Percentiles rank a stretch among this genome's conserved stretches.
phyloP scores from a whole-genome alignment of 169 alveolate genomes.

The Cryptosporidium parvum region DNA sequence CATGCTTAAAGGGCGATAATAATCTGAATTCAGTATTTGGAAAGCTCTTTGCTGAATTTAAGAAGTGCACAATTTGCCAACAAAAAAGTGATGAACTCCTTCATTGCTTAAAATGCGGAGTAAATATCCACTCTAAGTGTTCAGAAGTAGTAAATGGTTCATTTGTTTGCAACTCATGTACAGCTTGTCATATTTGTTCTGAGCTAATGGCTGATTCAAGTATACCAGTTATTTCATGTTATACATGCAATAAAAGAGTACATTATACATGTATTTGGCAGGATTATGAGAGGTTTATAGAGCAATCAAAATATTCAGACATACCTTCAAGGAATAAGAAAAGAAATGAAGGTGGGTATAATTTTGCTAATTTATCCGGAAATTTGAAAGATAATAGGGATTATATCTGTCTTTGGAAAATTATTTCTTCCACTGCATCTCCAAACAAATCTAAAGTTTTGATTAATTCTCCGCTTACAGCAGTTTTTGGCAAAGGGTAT shows the following conservation, averaged over 20 bases:
- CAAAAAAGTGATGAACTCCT: slow-evolving; percentile 3
- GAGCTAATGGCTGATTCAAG: background rate
- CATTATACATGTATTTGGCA: slow-evolving; percentile 67
- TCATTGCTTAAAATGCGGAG: slow-evolving; percentile 15
- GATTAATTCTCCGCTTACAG: slow-evolving; percentile 49
- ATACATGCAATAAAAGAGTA: slow-evolving; percentile 30
- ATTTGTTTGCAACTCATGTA: slow-evolving; percentile 32
- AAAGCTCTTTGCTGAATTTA: background rate
- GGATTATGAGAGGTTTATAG: background rate
- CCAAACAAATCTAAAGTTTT: slow-evolving; percentile 32
- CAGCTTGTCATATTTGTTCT: slow-evolving; percentile 34
- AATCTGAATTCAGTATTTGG: background rate
- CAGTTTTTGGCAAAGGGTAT: slow-evolving; percentile 52
- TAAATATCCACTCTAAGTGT: slow-evolving; percentile 18
- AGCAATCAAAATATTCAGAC: background rate
- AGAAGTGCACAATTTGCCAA: slow-evolving; percentile 16
- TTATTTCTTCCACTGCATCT: slow-evolving; percentile 8
- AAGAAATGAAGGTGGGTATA: background rate
- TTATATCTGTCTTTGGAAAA: slow-evolving; percentile 37
- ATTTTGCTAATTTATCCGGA: background rate
- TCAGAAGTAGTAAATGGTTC: background rate
- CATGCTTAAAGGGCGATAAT: background rate
- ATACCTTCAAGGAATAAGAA: background rate
- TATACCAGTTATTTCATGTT: slow-evolving; percentile 24
- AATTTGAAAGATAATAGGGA: slow-evolving; percentile 15